These are phyloP conservation scores for Arachis hypogaea DNA, from an alignment of 306 rosid species.

Conservation along the genomic window DNA sequence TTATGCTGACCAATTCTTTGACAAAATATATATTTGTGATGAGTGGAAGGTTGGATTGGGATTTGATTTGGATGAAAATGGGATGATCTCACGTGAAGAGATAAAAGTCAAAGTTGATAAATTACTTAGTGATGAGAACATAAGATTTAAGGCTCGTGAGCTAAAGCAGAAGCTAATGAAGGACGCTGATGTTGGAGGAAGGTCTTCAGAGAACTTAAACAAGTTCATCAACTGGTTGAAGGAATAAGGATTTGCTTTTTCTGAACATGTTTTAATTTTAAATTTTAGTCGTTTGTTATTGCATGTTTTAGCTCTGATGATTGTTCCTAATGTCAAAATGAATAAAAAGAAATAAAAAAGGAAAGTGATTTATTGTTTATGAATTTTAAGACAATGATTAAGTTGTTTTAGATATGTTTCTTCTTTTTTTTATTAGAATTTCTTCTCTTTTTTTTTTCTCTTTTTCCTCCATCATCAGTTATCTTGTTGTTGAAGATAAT, in stretches of 20 bases:
- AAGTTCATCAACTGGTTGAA: conserved; percentile 50
- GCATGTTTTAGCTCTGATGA: neutral
- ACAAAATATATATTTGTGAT: conserved; percentile 45
- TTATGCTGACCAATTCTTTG: conserved; percentile 42
- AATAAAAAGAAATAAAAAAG: too few relatives aligned
- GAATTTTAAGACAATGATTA: too few relatives aligned
- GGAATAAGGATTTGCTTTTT: neutral
- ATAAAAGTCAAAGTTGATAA: conserved; percentile 46
- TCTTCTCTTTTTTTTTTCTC: too few relatives aligned
- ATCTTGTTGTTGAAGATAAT: too few relatives aligned
- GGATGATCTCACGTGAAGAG: conserved; percentile 39
- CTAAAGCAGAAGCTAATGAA: conserved; percentile 13
- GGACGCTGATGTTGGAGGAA: conserved; percentile 30
- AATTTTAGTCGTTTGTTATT: too few relatives aligned
- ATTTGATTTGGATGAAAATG: conserved; percentile 42
- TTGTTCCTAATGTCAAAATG: too few relatives aligned
- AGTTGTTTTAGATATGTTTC: too few relatives aligned
- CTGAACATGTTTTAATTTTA: neutral
- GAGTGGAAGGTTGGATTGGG: conserved; percentile 53
- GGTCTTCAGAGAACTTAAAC: conserved; percentile 39
- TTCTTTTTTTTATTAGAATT: too few relatives aligned
- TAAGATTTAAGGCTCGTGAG: conserved; percentile 34
- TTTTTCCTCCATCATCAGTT: too few relatives aligned
- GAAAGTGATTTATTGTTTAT: too few relatives aligned
- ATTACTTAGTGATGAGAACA: conserved; percentile 34